Evolutionary conservation across 2,329 filamentous ascomycete genomes (phyloP).

Genomic region (Davidsoniella australis): DNA sequence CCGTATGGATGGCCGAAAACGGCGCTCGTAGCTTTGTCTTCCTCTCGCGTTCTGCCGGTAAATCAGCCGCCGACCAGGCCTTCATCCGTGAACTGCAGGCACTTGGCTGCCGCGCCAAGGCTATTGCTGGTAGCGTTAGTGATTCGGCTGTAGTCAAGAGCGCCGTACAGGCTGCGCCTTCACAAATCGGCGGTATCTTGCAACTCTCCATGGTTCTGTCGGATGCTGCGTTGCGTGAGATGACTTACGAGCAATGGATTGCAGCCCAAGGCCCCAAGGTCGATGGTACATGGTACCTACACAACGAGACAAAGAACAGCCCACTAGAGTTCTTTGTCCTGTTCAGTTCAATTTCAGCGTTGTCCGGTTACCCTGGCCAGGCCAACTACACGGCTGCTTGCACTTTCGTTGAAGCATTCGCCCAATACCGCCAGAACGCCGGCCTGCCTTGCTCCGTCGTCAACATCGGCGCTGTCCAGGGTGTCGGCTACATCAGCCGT

Average conservation of each 20-base stretch:
- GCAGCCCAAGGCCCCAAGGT: conserved; percentile 21
- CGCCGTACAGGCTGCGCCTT: conserved; percentile 13
- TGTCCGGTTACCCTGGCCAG: conserved; percentile 21
- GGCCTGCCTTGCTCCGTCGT: too few relatives aligned
- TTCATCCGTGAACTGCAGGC: conserved; percentile 13
- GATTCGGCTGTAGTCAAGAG: conserved; percentile 5
- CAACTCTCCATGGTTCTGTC: conserved; percentile 20
- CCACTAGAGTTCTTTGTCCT: conserved; percentile 24
- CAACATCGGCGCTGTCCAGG: too few relatives aligned
- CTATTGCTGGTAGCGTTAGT: conserved; percentile 13
- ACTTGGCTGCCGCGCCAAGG: conserved; percentile 11
- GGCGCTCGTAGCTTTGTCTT: conserved; percentile 19
- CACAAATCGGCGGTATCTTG: conserved; percentile 16
- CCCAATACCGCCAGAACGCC: conserved; percentile 13
- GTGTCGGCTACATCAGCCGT: background rate
- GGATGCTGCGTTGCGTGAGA: conserved; percentile 20
- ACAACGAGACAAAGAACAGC: conserved; percentile 12
- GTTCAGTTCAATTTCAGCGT: conserved; percentile 21
- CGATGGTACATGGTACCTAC: conserved; percentile 18
- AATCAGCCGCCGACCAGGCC: conserved; percentile 11
- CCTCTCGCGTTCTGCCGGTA: conserved; percentile 17
- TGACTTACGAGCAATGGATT: conserved; percentile 16
- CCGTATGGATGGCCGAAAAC: conserved; percentile 12
- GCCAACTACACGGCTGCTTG: conserved; percentile 24
- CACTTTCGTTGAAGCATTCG: conserved; percentile 19